Conservation (phyloP, 1,284 basidiomycete species). For the Cutaneotrichosporon cyanovorans region DNA sequence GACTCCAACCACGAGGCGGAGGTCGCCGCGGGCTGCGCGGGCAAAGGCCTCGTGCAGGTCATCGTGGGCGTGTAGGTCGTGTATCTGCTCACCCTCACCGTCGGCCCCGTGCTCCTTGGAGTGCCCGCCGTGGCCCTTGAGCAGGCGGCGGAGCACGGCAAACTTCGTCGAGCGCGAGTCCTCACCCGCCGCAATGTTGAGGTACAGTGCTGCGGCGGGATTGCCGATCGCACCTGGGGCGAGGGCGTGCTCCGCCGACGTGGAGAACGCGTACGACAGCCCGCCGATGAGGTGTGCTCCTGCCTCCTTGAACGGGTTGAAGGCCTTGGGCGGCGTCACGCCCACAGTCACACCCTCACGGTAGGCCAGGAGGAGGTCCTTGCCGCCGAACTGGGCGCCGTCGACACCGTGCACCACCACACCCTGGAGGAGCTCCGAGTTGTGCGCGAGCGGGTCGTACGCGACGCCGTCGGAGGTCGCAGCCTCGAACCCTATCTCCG, state of each 20-base stretch:
- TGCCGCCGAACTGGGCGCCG: constrained; percentile 61
- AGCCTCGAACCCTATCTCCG: constrained; percentile 51
- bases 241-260: constrained; percentile 58
- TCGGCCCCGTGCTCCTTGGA: not conserved
- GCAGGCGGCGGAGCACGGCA: constrained; percentile 57
- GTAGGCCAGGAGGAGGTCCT: constrained; percentile 56
- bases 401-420: constrained; percentile 61
- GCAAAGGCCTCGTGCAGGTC: constrained; percentile 54
- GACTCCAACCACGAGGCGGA: constrained; percentile 63
- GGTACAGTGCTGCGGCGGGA: constrained; percentile 62
- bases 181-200: constrained; percentile 49
- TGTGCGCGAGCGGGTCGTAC: constrained; percentile 36
- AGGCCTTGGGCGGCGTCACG: constrained; percentile 40
- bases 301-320: constrained; percentile 11
- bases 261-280: constrained; percentile 59
- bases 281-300: constrained; percentile 52
- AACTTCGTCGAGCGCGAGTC: constrained; percentile 62
- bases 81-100: too few species aligned
- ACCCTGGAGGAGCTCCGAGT: constrained; percentile 51
- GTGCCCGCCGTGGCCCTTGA: constrained; percentile 42
- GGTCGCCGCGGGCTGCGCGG: constrained; percentile 53
- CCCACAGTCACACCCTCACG: constrained; percentile 57
- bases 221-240: constrained; percentile 61
- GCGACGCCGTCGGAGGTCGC: constrained; percentile 58
- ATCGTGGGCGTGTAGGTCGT: too few species aligned